Evolutionary conservation across 306 rosid genomes (phyloP).

Genomic region (Begonia peltatifolia): DNA sequence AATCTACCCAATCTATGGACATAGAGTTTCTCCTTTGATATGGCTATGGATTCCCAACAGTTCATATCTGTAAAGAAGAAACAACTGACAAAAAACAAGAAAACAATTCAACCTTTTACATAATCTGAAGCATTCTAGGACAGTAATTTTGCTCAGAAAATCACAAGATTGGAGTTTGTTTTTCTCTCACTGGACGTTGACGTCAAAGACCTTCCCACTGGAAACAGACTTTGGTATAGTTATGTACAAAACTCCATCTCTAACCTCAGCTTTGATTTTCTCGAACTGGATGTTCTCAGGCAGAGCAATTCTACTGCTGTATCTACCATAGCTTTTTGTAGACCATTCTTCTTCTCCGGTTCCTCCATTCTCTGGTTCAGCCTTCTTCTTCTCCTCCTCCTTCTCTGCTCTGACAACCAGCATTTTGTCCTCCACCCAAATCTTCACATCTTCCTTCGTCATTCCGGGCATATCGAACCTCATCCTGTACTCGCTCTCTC

Average conservation of each 20-base stretch:
- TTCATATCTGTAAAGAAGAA: no score
- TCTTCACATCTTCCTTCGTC: conserved; percentile 67
- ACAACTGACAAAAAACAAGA: no score
- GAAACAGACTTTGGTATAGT: conserved; percentile 38
- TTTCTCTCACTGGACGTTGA: conserved; percentile 33
- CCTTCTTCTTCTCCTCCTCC: conserved; percentile 12
- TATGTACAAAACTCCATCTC: conserved; percentile 70
- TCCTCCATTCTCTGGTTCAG: not conserved
- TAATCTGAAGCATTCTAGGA: no score
- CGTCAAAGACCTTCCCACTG: conserved; percentile 26
- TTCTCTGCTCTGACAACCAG: conserved; percentile 66
- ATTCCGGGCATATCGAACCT: conserved; percentile 93
- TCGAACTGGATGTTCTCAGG: conserved; percentile 64
- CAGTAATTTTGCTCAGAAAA: no score
- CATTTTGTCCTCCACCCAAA: conserved; percentile 83
- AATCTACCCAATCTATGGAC: no score
- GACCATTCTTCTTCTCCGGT: conserved; percentile 30
- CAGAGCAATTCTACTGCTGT: conserved; percentile 50
- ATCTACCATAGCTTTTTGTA: conserved; percentile 62
- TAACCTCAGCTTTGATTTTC: conserved; percentile 65
- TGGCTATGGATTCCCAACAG: no score
- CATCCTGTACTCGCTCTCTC: conserved; percentile 57
- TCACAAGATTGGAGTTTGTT: no score
- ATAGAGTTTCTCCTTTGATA: no score
- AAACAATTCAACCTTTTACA: no score